A percentile compares a stretch with the other conserved stretches of the same genome.
Evolutionary conservation across 2,329 filamentous ascomycete genomes (phyloP).

Genomic region (Plenodomus lindquistii): DNA sequence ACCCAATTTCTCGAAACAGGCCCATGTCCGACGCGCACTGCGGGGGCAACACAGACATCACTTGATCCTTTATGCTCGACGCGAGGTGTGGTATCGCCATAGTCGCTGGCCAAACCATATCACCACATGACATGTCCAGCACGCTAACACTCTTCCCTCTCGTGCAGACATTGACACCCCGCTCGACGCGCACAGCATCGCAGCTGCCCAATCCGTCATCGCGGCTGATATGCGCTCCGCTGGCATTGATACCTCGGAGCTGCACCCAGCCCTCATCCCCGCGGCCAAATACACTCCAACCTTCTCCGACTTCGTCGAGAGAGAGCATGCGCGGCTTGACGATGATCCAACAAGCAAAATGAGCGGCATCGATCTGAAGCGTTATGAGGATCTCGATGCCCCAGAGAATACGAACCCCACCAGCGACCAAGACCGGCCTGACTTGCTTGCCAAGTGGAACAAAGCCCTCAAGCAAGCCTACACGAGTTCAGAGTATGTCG

Average conservation of each 20-base stretch:
- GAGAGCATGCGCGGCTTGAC: slow-evolving; percentile 71
- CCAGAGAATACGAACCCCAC: slow-evolving; percentile 49
- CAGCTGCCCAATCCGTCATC: slow-evolving; percentile 71
- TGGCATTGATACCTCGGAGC: slow-evolving; percentile 50
- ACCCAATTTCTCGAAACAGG: slow-evolving; percentile 39
- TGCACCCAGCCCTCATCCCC: slow-evolving; percentile 63
- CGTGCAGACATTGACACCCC: slow-evolving; percentile 76
- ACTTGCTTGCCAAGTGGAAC: slow-evolving; percentile 53
- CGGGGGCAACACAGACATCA: not conserved
- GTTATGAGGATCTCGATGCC: slow-evolving; percentile 79
- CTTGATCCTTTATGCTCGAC: not conserved
- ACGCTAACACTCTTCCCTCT: not conserved
- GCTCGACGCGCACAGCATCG: slow-evolving; percentile 65
- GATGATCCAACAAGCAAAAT: slow-evolving; percentile 55
- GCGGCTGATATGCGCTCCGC: slow-evolving; percentile 57
- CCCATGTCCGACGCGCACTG: slow-evolving; percentile 61
- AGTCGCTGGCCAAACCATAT: not conserved
- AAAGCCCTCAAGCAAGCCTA: slow-evolving; percentile 60
- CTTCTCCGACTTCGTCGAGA: slow-evolving; percentile 68
- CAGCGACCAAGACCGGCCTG: slow-evolving; percentile 42
- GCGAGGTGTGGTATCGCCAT: slow-evolving; percentile 4
- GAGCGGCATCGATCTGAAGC: slow-evolving; percentile 70
- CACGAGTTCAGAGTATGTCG: slow-evolving; percentile 61
- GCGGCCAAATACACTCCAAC: slow-evolving; percentile 52
- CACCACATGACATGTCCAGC: not conserved